phyloP scores from a whole-genome alignment of 2,329 filamentous ascomycete species.

The Torrubiella hemipterigena region DNA sequence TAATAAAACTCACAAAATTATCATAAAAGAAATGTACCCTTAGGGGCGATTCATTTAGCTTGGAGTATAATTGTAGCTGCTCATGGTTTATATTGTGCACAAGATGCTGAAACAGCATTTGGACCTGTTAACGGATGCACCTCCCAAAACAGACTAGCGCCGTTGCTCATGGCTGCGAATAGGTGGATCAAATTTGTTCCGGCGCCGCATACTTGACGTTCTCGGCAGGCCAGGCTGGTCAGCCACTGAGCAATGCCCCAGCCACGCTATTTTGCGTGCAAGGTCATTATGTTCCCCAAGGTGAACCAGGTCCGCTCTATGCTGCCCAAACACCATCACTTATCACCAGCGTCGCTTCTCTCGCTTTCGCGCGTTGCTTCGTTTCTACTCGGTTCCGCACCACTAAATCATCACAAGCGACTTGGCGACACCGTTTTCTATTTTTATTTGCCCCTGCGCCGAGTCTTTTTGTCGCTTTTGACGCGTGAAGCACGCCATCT shows the following conservation, averaged over 20 bases:
- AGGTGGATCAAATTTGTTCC: constrained; percentile 1
- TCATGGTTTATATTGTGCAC: no score
- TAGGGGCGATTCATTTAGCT: no score
- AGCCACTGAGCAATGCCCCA: constrained; percentile 15
- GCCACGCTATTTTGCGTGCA: constrained; percentile 28
- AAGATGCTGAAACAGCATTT: no score
- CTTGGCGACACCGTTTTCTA: constrained; percentile 13
- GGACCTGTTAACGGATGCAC: no score
- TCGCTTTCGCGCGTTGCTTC: constrained; percentile 10
- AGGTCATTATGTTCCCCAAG: constrained; percentile 21
- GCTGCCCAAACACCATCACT: constrained; percentile 10
- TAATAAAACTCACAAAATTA: no score
- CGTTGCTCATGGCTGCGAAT: not conserved
- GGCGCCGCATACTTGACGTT: constrained; percentile 3
- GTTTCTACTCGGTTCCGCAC: constrained; percentile 11
- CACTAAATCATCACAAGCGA: no score
- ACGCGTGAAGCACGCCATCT: constrained; percentile 4
- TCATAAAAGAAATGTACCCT: no score
- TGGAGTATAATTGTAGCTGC: no score
- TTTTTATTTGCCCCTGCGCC: constrained; percentile 3
- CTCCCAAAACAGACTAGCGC: no score
- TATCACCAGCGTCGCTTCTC: constrained; percentile 10
- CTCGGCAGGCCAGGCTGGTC: constrained; percentile 2
- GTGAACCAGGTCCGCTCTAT: constrained; percentile 14
- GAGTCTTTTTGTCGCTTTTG: constrained; percentile 2